phyloP scores from a whole-genome alignment of 331 rosid genomes.

The Ulmus americana region DNA sequence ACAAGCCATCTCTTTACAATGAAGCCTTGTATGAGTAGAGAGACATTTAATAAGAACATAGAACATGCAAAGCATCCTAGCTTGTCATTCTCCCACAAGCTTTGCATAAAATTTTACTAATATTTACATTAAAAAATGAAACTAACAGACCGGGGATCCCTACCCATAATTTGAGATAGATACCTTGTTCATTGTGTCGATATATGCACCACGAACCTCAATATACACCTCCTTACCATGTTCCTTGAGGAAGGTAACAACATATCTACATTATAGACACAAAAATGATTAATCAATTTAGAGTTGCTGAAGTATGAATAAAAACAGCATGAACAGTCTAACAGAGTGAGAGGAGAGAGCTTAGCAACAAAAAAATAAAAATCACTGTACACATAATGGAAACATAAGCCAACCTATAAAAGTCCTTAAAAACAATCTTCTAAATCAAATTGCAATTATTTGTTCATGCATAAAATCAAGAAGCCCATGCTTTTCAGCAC shows the following conservation, averaged over 20 bases:
- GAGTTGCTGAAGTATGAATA: too few relatives aligned
- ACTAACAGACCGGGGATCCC: conserved; percentile 5
- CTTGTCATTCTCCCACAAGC: not conserved
- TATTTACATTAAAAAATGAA: not conserved
- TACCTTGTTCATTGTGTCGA: conserved; percentile 96
- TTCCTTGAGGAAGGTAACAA: conserved; percentile 78
- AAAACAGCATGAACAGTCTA: too few relatives aligned
- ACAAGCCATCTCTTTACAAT: not conserved
- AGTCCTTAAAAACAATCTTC: too few relatives aligned
- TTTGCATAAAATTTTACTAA: not conserved
- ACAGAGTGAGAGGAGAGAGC: too few relatives aligned
- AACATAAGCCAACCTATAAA: too few relatives aligned
- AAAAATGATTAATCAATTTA: too few relatives aligned
- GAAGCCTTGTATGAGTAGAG: not conserved
- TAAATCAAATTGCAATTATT: too few relatives aligned
- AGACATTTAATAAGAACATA: not conserved
- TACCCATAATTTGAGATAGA: conserved; percentile 18
- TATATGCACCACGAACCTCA: conserved; percentile 89
- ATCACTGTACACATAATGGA: too few relatives aligned
- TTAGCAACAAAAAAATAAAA: too few relatives aligned
- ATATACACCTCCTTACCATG: conserved; percentile 84
- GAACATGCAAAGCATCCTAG: not conserved
- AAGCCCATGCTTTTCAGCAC: too few relatives aligned
- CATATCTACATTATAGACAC: conserved; percentile 45
- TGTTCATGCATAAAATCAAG: conserved; percentile 61